These are phyloP conservation scores for Fusarium sp. DNA, from an alignment of 2,329 filamentous ascomycete genomes.

Conservation along the genomic window DNA sequence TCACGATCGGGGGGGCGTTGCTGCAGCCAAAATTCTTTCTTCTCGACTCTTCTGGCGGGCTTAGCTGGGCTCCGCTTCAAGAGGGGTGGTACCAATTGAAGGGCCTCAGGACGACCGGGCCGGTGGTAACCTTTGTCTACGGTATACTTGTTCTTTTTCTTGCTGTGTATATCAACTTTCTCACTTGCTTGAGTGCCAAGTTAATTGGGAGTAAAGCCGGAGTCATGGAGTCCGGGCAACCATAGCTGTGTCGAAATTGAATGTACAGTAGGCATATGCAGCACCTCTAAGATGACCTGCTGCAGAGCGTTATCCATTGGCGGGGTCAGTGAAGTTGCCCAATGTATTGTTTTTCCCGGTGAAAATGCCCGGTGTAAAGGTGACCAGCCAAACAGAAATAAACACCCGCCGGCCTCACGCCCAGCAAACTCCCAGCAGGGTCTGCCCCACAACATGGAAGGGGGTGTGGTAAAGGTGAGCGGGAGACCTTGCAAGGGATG, in stretches of 20 bases:
- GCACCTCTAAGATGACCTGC: conserved; percentile 11
- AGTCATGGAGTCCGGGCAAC: conserved; percentile 6
- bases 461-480: conserved; percentile 44
- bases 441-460: conserved; percentile 39
- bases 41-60: conserved; percentile 50
- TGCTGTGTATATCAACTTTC: conserved; percentile 14
- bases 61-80: conserved; percentile 39
- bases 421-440: conserved; percentile 33
- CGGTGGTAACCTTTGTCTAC: conserved; percentile 30
- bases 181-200: conserved; percentile 11
- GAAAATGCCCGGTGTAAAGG: conserved; percentile 22
- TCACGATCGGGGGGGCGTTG: conserved; percentile 50
- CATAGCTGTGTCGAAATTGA: background rate
- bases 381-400: conserved; percentile 13
- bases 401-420: conserved; percentile 33
- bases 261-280: conserved; percentile 7
- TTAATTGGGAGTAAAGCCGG: conserved; percentile 10
- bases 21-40: conserved; percentile 35
- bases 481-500: conserved; percentile 40
- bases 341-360: conserved; percentile 10
- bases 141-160: conserved; percentile 7
- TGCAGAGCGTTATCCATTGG: conserved; percentile 22
- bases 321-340: conserved; percentile 6
- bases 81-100: conserved; percentile 41
- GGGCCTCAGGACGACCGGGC: conserved; percentile 44